phyloP scores from a whole-genome alignment of 192 early-diverging fungal genomes.

The Dissophora ornata region DNA sequence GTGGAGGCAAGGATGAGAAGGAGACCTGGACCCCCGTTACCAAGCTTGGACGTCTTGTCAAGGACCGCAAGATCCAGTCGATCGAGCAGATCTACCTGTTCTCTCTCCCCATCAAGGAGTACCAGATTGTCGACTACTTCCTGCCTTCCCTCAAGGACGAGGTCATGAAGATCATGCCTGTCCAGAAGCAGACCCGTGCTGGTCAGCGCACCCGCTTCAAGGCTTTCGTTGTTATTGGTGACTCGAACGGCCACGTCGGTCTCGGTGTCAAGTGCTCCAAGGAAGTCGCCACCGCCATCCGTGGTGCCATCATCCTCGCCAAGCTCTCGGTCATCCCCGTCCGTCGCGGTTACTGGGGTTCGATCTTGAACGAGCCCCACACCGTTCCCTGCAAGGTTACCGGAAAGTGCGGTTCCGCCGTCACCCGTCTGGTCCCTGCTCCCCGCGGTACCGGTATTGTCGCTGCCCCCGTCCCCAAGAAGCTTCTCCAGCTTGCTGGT shows the following conservation, averaged over 20 bases:
- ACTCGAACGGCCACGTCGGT: constrained; percentile 97
- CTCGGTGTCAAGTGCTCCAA: constrained; percentile 99
- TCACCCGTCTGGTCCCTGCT: constrained; percentile 94
- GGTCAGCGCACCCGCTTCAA: constrained; percentile 99
- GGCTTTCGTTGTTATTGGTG: constrained; percentile 99
- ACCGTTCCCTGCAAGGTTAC: constrained; percentile 98
- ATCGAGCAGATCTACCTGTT: constrained; percentile 98
- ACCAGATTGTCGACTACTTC: constrained; percentile 98
- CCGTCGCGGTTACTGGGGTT: constrained; percentile 99
- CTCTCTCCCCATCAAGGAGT: constrained; percentile 99
- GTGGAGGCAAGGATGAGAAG: constrained; percentile 78
- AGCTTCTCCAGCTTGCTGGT: constrained; percentile 96
- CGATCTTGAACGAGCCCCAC: constrained; percentile 95
- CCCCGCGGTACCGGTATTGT: constrained; percentile 99
- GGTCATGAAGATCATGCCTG: constrained; percentile 99
- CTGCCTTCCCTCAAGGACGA: constrained; percentile 95
- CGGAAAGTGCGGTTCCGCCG: constrained; percentile 94
- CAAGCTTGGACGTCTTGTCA: constrained; percentile 99
- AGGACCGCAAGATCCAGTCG: constrained; percentile 95
- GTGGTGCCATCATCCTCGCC: constrained; percentile 98
- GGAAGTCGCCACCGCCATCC: constrained; percentile 99
- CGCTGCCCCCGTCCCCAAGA: constrained; percentile 97
- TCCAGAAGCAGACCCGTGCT: constrained; percentile 99
- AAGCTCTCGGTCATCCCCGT: constrained; percentile 98
- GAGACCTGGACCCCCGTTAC: constrained; percentile 82